Conservation (phyloP, 495 filamentous ascomycete genomes). For the Xylaria venustula region DNA sequence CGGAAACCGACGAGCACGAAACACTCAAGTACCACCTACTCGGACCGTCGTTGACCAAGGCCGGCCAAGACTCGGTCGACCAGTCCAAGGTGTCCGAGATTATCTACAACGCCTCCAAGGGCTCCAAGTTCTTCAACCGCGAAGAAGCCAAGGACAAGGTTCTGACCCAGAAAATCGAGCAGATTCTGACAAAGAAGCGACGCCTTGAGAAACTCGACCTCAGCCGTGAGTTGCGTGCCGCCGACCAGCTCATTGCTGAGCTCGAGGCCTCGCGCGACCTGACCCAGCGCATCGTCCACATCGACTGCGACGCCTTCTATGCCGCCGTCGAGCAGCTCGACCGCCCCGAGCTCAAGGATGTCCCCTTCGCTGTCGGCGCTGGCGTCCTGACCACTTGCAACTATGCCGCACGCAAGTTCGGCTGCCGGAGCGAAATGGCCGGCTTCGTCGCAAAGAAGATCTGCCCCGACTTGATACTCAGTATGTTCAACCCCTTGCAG, state of each 20-base stretch:
- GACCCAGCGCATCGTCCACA: constrained; percentile 79
- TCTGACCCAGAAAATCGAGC: constrained; percentile 83
- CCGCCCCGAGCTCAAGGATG: constrained; percentile 79
- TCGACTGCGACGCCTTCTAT: constrained; percentile 98
- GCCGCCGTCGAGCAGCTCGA: constrained; percentile 93
- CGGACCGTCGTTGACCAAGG: constrained; percentile 92
- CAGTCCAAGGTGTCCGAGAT: constrained; percentile 87
- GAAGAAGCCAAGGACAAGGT: constrained; percentile 80
- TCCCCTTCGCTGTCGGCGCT: constrained; percentile 91
- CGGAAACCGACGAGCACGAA: constrained; percentile 31
- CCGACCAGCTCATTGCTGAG: constrained; percentile 78
- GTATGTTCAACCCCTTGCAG: background rate
- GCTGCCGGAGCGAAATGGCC: constrained; percentile 92
- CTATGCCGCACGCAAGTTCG: constrained; percentile 86
- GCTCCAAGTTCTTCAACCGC: constrained; percentile 94
- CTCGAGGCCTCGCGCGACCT: constrained; percentile 78
- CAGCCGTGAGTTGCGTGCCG: constrained; percentile 65
- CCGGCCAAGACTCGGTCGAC: constrained; percentile 91
- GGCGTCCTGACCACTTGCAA: constrained; percentile 95
- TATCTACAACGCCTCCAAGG: constrained; percentile 95
- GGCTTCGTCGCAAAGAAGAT: constrained; percentile 92
- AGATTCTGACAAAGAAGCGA: constrained; percentile 71
- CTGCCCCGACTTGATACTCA: constrained; percentile 75
- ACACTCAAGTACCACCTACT: constrained; percentile 66
- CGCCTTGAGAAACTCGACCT: constrained; percentile 77